These are phyloP conservation scores for Omphalotus olearius DNA, from an alignment of 1,284 basidiomycete genomes.

Conservation along the genomic window DNA sequence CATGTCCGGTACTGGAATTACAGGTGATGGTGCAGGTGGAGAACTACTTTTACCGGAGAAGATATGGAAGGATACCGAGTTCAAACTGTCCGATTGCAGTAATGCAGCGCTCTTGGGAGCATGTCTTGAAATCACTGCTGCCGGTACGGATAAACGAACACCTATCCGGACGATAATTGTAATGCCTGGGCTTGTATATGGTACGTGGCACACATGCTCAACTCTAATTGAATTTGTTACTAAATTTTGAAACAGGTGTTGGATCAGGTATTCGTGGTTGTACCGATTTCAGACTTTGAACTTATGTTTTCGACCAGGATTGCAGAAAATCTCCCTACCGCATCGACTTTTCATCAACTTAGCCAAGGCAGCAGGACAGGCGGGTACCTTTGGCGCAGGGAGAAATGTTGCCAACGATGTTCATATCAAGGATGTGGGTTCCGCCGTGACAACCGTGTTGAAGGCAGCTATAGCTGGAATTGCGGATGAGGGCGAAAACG, in stretches of 20 bases:
- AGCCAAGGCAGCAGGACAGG: conserved; percentile 1
- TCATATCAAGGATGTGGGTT: conserved; percentile 8
- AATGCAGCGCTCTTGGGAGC: neutral
- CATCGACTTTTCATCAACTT: conserved; percentile 4
- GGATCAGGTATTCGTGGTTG: neutral
- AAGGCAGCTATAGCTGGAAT: conserved; percentile 3
- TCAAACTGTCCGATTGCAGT: neutral
- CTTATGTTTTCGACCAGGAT: neutral
- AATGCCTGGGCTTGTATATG: conserved; percentile 8
- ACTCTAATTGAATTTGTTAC: neutral
- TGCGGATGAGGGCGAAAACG: conserved; percentile 1
- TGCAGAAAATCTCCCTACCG: conserved; percentile 4
- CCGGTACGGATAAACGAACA: conserved; percentile 1
- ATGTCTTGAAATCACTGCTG: conserved; percentile 1
- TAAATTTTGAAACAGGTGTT: neutral
- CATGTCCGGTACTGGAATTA: conserved; percentile 9
- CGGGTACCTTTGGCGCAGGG: conserved; percentile 7
- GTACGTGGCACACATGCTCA: neutral
- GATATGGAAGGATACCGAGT: conserved; percentile 8
- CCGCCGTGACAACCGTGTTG: conserved; percentile 1
- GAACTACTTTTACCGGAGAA: conserved; percentile 1
- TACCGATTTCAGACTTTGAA: neutral
- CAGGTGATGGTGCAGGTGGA: conserved; percentile 3
- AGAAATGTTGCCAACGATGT: neutral
- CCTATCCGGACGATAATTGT: conserved; percentile 4